Conservation (phyloP, 768 basidiomycete genomes). For the Daedalea quercina region DNA sequence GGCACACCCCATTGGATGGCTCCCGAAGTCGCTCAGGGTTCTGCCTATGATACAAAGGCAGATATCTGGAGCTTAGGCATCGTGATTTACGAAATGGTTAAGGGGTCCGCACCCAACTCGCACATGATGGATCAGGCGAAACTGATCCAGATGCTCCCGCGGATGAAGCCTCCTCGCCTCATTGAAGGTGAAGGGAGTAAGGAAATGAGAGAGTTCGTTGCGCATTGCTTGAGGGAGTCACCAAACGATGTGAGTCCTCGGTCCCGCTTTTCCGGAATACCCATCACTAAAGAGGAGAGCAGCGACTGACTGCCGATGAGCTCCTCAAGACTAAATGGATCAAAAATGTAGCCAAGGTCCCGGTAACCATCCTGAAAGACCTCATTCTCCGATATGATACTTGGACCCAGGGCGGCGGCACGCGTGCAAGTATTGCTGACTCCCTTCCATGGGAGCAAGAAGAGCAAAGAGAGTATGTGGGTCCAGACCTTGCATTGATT, state of each 20-base stretch:
- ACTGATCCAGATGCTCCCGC: conserved; percentile 87
- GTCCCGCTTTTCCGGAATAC: neutral
- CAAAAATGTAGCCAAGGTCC: conserved; percentile 60
- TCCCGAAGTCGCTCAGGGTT: conserved; percentile 88
- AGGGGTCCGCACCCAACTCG: conserved; percentile 91
- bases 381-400: conserved; percentile 73
- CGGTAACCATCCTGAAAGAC: conserved; percentile 68
- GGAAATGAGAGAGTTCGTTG: conserved; percentile 85
- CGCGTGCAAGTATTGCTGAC: conserved; percentile 70
- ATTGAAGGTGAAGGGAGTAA: conserved; percentile 73
- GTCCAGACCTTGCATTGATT: neutral
- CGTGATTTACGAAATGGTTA: conserved; percentile 92
- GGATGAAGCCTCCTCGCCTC: conserved; percentile 74
- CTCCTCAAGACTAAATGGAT: conserved; percentile 88
- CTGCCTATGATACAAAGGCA: conserved; percentile 95
- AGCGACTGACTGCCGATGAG: conserved; percentile 90
- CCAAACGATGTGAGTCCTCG: conserved; percentile 63
- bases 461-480: conserved; percentile 34
- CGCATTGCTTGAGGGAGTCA: conserved; percentile 73
- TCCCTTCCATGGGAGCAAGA: conserved; percentile 69
- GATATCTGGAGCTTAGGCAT: conserved; percentile 99
- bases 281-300: conserved; percentile 1
- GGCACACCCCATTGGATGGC: conserved; percentile 99
- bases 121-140: conserved; percentile 75
- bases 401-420: conserved; percentile 61